phyloP scores from a whole-genome alignment of 2,329 filamentous ascomycete genomes.

The Fusarium brevicatenulatum region DNA sequence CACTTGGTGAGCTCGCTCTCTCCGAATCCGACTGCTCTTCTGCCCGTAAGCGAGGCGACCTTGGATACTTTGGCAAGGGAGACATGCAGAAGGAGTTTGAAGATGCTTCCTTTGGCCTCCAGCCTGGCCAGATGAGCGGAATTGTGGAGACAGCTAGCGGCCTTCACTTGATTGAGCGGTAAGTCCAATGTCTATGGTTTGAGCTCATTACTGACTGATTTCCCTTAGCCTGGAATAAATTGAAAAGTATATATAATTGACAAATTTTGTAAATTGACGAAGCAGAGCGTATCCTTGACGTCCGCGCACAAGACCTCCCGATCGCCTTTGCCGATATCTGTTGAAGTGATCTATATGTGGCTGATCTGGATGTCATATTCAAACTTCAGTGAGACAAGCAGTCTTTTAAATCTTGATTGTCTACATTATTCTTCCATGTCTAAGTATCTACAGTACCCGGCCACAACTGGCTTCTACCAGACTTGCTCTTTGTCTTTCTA shows the following conservation, averaged over 20 bases:
- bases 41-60: conserved; percentile 90
- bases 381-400: neutral
- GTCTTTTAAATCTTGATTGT: conserved; percentile 1
- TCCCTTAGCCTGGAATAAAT: conserved; percentile 27
- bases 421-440: conserved; percentile 12
- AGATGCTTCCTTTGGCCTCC: conserved; percentile 90
- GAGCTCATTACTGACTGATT: conserved; percentile 7
- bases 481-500: conserved; percentile 18
- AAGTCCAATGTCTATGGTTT: conserved; percentile 42
- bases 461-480: conserved; percentile 8
- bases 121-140: conserved; percentile 85
- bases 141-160: conserved; percentile 94
- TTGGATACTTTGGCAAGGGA: conserved; percentile 92
- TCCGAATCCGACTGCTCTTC: conserved; percentile 96
- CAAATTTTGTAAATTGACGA: conserved; percentile 28
- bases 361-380: neutral
- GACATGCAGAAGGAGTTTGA: conserved; percentile 99
- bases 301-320: neutral
- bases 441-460: conserved; percentile 24
- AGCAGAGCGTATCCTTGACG: conserved; percentile 23
- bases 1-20: conserved; percentile 84
- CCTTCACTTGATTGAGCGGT: conserved; percentile 96
- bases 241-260: conserved; percentile 29
- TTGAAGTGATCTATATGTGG: conserved; percentile 12
- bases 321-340: neutral